These are phyloP conservation scores for Trifolium fragiferum DNA, from an alignment of 306 rosid species.

Conservation along the genomic window DNA sequence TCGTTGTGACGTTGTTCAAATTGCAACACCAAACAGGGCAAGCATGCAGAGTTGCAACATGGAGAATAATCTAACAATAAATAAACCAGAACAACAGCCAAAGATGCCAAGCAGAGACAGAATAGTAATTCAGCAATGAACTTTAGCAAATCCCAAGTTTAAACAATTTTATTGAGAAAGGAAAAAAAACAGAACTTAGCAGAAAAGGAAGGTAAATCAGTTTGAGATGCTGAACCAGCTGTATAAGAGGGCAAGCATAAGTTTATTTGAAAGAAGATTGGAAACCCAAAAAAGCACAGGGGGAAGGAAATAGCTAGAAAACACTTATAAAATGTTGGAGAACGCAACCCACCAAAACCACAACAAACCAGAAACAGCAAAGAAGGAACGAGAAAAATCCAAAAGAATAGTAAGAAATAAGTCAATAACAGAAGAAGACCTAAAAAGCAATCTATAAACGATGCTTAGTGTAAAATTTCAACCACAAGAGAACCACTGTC, in stretches of 20 bases:
- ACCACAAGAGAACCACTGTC: not conserved
- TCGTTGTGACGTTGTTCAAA: not conserved
- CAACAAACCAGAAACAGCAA: not conserved
- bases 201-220: not conserved
- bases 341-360: not conserved
- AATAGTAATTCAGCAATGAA: not conserved
- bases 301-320: not conserved
- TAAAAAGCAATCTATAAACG: not conserved
- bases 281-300: not conserved
- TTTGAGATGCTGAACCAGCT: not conserved
- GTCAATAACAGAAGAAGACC: not conserved
- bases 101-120: not conserved
- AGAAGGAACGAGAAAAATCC: not conserved
- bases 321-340: not conserved
- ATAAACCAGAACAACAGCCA: not conserved
- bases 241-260: not conserved
- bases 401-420: not conserved
- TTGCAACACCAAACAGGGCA: not conserved
- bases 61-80: not conserved
- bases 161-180: not conserved
- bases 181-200: not conserved
- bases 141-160: not conserved
- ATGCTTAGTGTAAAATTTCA: not conserved
- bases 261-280: not conserved
- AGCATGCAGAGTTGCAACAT: not conserved